These are phyloP conservation scores for Umbilicus rupestris DNA, from an alignment of 164 flowering plant species.

Conservation along the genomic window DNA sequence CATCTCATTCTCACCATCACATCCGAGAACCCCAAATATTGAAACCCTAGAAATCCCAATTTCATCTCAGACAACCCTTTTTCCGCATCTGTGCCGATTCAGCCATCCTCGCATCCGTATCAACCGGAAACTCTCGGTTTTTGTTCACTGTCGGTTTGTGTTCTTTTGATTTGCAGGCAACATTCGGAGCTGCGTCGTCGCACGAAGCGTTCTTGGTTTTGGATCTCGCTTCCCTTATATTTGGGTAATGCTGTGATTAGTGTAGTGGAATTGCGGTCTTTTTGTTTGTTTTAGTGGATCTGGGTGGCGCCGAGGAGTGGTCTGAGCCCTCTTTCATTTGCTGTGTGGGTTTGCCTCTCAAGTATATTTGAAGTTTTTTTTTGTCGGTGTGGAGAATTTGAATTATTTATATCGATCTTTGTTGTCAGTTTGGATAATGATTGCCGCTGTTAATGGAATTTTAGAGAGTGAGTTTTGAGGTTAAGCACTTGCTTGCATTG, in stretches of 20 bases:
- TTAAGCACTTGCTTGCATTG: not conserved
- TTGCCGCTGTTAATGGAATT: not conserved
- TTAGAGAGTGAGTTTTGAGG: not conserved
- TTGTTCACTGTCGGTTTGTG: not conserved
- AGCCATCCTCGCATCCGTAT: no score
- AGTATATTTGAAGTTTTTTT: no score
- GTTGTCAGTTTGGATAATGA: not conserved
- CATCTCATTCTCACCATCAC: not conserved
- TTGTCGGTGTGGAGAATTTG: not conserved
- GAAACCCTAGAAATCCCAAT: constrained; percentile 6
- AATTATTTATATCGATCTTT: not conserved
- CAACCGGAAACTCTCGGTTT: not conserved
- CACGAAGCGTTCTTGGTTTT: not conserved
- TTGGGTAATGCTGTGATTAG: not conserved
- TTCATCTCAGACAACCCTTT: not conserved
- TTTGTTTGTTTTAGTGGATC: no score
- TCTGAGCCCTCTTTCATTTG: no score
- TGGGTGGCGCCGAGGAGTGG: no score
- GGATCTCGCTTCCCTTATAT: not conserved
- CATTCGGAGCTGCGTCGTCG: not conserved
- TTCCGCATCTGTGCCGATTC: not conserved
- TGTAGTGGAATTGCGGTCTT: not conserved
- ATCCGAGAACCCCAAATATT: not conserved
- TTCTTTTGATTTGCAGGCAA: not conserved
- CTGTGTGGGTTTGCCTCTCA: no score